Conservation (phyloP, 768 basidiomycete genomes). For the Phanerochaete sordida region DNA sequence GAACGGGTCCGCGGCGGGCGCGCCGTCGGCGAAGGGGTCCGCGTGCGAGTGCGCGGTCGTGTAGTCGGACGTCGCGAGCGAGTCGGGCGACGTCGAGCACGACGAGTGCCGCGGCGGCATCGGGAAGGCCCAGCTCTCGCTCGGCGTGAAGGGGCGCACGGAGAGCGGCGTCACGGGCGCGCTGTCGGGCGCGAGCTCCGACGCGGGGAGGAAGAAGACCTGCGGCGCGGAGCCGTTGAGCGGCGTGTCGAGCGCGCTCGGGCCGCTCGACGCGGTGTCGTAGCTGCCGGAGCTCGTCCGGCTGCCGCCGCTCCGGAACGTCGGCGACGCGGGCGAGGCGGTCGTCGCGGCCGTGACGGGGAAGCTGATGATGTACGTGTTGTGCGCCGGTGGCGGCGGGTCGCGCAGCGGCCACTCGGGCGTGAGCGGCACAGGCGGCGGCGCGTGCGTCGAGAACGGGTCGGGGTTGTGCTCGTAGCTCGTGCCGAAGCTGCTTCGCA, state of each 20-base stretch:
- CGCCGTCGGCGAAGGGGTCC: conserved; percentile 23
- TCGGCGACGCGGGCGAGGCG: conserved; percentile 14
- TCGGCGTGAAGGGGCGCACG: conserved; percentile 63
- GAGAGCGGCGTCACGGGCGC: conserved; percentile 50
- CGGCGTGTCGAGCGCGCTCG: background rate
- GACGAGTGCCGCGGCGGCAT: conserved; percentile 41
- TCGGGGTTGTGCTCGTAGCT: conserved; percentile 33
- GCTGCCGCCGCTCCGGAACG: conserved; percentile 14
- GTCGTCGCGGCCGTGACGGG: conserved; percentile 13
- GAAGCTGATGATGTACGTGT: conserved; percentile 4
- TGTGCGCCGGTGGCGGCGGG: conserved; percentile 1
- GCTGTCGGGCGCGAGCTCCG: background rate
- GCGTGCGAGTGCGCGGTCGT: background rate
- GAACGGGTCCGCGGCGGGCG: conserved; percentile 22
- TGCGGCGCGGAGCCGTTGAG: background rate
- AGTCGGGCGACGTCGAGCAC: background rate
- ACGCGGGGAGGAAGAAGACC: conserved; percentile 7
- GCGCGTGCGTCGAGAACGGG: conserved; percentile 5
- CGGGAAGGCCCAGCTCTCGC: conserved; percentile 68
- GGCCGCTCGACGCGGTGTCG: conserved; percentile 26
- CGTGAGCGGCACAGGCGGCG: background rate
- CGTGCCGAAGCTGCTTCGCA: conserved; percentile 64
- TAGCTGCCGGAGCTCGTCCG: conserved; percentile 34
- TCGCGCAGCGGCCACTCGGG: background rate
- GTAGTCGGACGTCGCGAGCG: conserved; percentile 11